These are phyloP conservation scores for Colletotrichum destructivum DNA, from an alignment of 2,329 filamentous ascomycete genomes.

Conservation along the genomic window DNA sequence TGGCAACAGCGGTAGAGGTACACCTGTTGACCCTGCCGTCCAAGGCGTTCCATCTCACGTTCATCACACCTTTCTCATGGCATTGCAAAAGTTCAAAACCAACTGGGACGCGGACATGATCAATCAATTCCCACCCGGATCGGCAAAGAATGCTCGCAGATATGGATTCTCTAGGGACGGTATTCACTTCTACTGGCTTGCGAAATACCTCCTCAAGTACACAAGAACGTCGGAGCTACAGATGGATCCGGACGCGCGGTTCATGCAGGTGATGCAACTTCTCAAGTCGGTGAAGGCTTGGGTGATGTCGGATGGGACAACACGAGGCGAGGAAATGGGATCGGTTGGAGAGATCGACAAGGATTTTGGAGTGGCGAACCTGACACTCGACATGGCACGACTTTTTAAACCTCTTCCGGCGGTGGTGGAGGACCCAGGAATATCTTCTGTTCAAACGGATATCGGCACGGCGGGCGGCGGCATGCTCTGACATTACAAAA, in stretches of 20 bases:
- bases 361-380: conserved; percentile 73
- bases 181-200: conserved; percentile 82
- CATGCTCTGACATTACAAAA: conserved; percentile 51
- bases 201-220: conserved; percentile 75
- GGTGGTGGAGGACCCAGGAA: conserved; percentile 60
- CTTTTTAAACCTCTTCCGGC: conserved; percentile 75
- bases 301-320: conserved; percentile 74
- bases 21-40: conserved; percentile 58
- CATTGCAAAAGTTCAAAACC: conserved; percentile 80
- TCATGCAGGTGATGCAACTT: conserved; percentile 72
- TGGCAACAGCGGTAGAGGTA: conserved; percentile 60
- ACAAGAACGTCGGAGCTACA: conserved; percentile 68
- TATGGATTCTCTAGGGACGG: conserved; percentile 81
- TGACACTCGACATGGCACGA: conserved; percentile 80
- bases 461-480: conserved; percentile 50
- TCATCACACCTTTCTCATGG: conserved; percentile 65
- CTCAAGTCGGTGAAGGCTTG: conserved; percentile 73
- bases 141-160: conserved; percentile 67
- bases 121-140: conserved; percentile 72
- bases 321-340: conserved; percentile 77
- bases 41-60: conserved; percentile 60
- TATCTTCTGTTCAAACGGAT: conserved; percentile 60
- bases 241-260: conserved; percentile 71
- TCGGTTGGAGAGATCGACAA: conserved; percentile 79
- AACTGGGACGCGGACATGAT: conserved; percentile 81